A percentile compares a stretch with the other conserved stretches of the same genome.
phyloP scores from a whole-genome alignment of 139 green algal species.

The Chlamydomonas eustigma region DNA sequence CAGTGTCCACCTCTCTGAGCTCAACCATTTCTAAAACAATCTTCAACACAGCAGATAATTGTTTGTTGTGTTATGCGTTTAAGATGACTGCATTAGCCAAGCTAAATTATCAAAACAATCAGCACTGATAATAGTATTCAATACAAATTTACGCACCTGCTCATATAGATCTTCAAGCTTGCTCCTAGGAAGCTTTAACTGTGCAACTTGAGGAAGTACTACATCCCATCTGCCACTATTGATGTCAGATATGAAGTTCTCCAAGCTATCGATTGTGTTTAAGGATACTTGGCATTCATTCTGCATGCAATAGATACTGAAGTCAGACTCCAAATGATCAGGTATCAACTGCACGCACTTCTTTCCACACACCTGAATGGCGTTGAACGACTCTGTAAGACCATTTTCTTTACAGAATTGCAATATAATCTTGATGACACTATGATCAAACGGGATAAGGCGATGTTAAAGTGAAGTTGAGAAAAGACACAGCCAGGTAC shows the following conservation, averaged over 20 bases:
- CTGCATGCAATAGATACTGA: conserved; percentile 53
- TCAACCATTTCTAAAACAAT: conserved; percentile 96
- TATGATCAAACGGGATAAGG: conserved; percentile 42
- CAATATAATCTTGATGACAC: conserved; percentile 95
- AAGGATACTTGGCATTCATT: conserved; percentile 90
- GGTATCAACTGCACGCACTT: not conserved
- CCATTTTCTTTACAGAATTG: conserved; percentile 97
- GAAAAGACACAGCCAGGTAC: conserved; percentile 9
- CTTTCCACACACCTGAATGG: conserved; percentile 65
- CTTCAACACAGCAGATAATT: conserved; percentile 31
- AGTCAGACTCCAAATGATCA: no score
- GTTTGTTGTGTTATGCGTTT: no score
- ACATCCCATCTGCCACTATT: conserved; percentile 85
- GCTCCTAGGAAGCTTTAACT: conserved; percentile 78
- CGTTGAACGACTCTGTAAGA: conserved; percentile 78
- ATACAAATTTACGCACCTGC: no score
- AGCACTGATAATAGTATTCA: no score
- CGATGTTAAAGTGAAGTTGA: no score
- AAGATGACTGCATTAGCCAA: no score
- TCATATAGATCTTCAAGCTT: conserved; percentile 95
- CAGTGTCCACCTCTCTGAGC: conserved; percentile 87
- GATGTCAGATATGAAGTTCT: conserved; percentile 87
- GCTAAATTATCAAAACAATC: no score
- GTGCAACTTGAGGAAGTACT: conserved; percentile 77
- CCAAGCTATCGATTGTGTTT: conserved; percentile 91